Percentiles rank a stretch among this genome's conserved stretches.
Conservation (phyloP, 2,329 filamentous ascomycete genomes). For the Epichloe brachyelytri region DNA sequence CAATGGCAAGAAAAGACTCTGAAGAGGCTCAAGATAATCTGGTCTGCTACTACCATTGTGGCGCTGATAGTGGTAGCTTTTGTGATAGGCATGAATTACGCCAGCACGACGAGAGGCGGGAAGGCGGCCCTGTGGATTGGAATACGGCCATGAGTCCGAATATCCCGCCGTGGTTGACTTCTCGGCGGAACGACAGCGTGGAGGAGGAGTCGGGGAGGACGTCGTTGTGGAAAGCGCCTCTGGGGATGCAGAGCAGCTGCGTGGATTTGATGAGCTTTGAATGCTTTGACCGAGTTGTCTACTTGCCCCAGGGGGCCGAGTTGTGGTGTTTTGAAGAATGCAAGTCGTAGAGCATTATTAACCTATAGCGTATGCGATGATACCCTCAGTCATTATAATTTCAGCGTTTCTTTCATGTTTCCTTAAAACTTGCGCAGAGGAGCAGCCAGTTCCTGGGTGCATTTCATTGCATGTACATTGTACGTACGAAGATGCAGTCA, state of each 20-base stretch:
- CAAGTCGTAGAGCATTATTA: neutral
- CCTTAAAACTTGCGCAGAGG: neutral
- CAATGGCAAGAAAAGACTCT: constrained; percentile 58
- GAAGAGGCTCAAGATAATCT: constrained; percentile 47
- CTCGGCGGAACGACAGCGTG: constrained; percentile 7
- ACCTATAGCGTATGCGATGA: neutral
- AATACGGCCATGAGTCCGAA: constrained; percentile 4
- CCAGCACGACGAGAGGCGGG: neutral
- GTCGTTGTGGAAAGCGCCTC: constrained; percentile 15
- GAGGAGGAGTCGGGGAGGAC: constrained; percentile 12
- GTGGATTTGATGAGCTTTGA: constrained; percentile 35
- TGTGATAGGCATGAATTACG: constrained; percentile 20
- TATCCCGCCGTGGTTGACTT: constrained; percentile 6
- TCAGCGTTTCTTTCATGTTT: neutral
- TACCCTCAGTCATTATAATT: neutral
- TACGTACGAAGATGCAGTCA: no score
- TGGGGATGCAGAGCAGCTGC: constrained; percentile 24
- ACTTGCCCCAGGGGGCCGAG: no score
- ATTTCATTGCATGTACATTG: no score
- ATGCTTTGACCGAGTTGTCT: neutral
- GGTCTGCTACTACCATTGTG: constrained; percentile 42
- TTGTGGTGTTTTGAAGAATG: neutral
- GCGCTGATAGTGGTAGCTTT: constrained; percentile 35
- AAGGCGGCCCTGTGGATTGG: neutral
- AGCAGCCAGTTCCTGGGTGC: no score